Conservation (phyloP, 495 filamentous ascomycete species). For the Ascodesmis nigricans region DNA sequence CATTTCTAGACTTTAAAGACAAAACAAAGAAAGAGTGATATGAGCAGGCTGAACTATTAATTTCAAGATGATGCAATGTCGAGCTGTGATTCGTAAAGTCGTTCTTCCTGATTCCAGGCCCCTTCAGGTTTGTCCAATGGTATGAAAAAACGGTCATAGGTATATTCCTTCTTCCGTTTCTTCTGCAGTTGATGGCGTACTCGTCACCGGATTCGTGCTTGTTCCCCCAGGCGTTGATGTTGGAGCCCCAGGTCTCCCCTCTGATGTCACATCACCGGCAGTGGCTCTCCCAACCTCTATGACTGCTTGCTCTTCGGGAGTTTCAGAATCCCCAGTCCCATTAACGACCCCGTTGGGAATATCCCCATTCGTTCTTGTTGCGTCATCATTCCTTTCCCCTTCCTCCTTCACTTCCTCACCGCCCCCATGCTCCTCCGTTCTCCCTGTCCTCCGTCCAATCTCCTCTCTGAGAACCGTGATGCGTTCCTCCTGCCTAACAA, state of each 20-base stretch:
- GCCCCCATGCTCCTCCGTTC: constrained; percentile 20
- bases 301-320: too few species aligned
- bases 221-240: constrained; percentile 7
- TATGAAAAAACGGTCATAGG: background rate
- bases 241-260: constrained; percentile 5
- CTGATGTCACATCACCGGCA: constrained; percentile 1
- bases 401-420: constrained; percentile 22
- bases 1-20: too few species aligned
- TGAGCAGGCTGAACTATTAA: too few species aligned
- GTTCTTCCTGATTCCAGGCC: too few species aligned
- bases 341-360: too few species aligned
- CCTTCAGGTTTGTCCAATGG: background rate
- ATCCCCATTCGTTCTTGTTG: too few species aligned
- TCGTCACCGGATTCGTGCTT: constrained; percentile 14
- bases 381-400: constrained; percentile 1
- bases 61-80: too few species aligned
- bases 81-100: too few species aligned
- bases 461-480: constrained; percentile 35
- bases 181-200: too few species aligned
- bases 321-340: too few species aligned
- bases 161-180: constrained; percentile 16
- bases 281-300: constrained; percentile 2
- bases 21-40: too few species aligned
- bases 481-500: constrained; percentile 35
- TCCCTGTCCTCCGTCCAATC: constrained; percentile 32